Conservation (phyloP, 2,329 filamentous ascomycete genomes). For the Knufia petricola region DNA sequence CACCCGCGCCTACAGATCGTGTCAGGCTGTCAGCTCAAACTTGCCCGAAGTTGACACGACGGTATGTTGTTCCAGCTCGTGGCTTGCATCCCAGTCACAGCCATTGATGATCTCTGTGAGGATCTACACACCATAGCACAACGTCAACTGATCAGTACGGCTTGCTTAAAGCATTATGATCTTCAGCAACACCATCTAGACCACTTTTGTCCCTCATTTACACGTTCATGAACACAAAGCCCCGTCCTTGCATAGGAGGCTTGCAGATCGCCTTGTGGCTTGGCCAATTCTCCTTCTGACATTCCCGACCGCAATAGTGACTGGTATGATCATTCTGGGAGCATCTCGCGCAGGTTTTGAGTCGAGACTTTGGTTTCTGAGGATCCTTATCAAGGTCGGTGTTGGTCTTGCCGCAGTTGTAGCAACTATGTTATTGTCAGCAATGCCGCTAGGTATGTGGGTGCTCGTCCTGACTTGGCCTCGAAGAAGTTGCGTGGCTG, state of each 20-base stretch:
- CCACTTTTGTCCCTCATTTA: too few species aligned
- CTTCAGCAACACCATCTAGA: too few species aligned
- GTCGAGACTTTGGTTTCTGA: too few species aligned
- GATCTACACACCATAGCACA: too few species aligned
- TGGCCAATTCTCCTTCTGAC: conserved; percentile 10
- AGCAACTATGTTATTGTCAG: conserved; percentile 7
- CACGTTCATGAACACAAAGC: neutral
- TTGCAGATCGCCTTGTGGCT: conserved; percentile 12
- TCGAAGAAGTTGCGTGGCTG: conserved; percentile 7
- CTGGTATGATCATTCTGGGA: neutral
- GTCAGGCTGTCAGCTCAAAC: too few species aligned
- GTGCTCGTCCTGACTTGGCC: conserved; percentile 3
- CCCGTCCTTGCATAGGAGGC: neutral
- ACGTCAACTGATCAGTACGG: too few species aligned
- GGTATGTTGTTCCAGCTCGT: too few species aligned
- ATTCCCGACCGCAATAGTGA: conserved; percentile 10
- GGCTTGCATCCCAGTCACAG: too few species aligned
- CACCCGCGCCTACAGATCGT: too few species aligned
- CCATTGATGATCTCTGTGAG: too few species aligned
- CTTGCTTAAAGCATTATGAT: too few species aligned
- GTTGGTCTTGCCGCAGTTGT: conserved; percentile 8
- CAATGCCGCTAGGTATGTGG: neutral
- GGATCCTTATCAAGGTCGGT: conserved; percentile 1
- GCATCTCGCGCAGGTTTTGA: conserved; percentile 12
- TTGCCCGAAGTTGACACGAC: too few species aligned